A percentile compares a stretch with the other conserved stretches of the same genome.
phyloP scores from a whole-genome alignment of 257 asterid species.

The Ligustrum vulgare region DNA sequence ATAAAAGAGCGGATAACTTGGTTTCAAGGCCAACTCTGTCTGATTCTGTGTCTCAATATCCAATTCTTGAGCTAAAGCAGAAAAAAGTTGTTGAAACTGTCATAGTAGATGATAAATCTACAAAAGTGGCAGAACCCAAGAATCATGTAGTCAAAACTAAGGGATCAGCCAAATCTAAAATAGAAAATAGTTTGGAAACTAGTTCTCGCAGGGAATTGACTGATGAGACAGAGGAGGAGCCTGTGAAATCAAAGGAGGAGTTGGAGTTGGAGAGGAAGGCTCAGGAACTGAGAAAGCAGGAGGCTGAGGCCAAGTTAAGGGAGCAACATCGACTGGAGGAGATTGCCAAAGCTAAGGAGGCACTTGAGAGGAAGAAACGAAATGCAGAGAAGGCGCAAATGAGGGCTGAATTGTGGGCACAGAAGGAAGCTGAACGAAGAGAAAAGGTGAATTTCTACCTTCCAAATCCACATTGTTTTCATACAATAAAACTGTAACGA shows the following conservation, averaged over 20 bases:
- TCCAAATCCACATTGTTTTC: background rate
- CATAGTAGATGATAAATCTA: conserved; percentile 18
- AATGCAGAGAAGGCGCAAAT: conserved; percentile 69
- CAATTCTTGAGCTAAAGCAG: conserved; percentile 35
- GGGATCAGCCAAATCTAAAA: conserved; percentile 26
- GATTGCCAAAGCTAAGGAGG: conserved; percentile 76
- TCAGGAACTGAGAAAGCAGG: conserved; percentile 54
- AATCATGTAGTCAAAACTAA: conserved; percentile 25
- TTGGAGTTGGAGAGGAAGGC: conserved; percentile 53
- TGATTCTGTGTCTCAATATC: conserved; percentile 31
- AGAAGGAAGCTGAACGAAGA: conserved; percentile 80
- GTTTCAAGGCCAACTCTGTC: conserved; percentile 32
- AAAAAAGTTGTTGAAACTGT: conserved; percentile 28
- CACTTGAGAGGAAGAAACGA: conserved; percentile 86
- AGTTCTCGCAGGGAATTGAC: conserved; percentile 28
- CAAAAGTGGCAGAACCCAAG: conserved; percentile 34
- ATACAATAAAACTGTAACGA: background rate
- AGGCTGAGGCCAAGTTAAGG: conserved; percentile 59
- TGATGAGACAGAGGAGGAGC: conserved; percentile 38
- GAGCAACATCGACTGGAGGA: conserved; percentile 80
- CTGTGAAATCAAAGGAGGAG: conserved; percentile 52
- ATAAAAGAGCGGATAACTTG: conserved; percentile 40
- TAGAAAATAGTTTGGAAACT: conserved; percentile 33
- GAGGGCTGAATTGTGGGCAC: conserved; percentile 76
- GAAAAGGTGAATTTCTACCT: conserved; percentile 60